phyloP scores from a whole-genome alignment of 768 basidiomycete genomes.

The Lactarius psammicola region DNA sequence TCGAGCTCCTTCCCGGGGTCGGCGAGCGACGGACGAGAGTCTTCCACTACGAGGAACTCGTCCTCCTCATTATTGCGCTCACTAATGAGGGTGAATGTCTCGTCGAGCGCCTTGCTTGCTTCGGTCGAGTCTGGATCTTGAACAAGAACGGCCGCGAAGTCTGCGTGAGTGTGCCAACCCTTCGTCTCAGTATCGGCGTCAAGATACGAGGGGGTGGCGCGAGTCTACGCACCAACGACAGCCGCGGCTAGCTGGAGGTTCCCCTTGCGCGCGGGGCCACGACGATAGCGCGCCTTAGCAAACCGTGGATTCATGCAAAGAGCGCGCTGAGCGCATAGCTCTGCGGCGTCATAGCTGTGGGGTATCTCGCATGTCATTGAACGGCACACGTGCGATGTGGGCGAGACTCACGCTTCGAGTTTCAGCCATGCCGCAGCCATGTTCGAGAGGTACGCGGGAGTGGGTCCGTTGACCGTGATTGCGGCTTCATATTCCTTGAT shows the following conservation, averaged over 20 bases:
- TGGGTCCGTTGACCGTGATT: slow-evolving; percentile 38
- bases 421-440: slow-evolving; percentile 46
- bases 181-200: too few species aligned
- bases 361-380: background rate
- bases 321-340: background rate
- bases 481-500: slow-evolving; percentile 44
- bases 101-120: too few species aligned
- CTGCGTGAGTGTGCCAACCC: slow-evolving; percentile 23
- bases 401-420: slow-evolving; percentile 27
- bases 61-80: background rate
- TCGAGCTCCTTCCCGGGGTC: too few species aligned
- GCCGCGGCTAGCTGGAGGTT: slow-evolving; percentile 30
- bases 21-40: too few species aligned
- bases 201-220: too few species aligned
- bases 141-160: slow-evolving; percentile 33
- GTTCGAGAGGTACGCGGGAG: slow-evolving; percentile 43
- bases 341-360: background rate
- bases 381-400: background rate
- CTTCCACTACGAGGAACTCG: background rate
- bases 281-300: slow-evolving; percentile 38
- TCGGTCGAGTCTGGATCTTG: too few species aligned
- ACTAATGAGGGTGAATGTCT: too few species aligned
- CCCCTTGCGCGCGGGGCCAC: slow-evolving; percentile 38
- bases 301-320: slow-evolving; percentile 32
- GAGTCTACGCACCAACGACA: slow-evolving; percentile 28